Conservation (phyloP, 768 basidiomycete species). For the Termitomyces sp. region DNA sequence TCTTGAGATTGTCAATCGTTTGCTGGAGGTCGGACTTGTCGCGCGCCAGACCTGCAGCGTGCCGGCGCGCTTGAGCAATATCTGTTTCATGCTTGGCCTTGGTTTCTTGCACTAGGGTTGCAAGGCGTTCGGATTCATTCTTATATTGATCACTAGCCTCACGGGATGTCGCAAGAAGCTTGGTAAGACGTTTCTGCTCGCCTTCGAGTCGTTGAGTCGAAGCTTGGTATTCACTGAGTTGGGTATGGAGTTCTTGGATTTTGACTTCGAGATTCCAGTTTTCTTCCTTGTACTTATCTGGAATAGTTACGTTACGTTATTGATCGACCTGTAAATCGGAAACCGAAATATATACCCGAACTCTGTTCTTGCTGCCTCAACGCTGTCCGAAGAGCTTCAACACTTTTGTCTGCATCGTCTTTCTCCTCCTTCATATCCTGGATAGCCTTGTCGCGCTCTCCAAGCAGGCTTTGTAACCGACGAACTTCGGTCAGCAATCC, state of each 20-base stretch:
- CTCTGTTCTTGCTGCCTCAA: conserved; percentile 79
- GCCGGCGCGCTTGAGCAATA: conserved; percentile 84
- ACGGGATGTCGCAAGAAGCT: conserved; percentile 63
- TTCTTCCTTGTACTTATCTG: conserved; percentile 95
- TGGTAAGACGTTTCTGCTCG: conserved; percentile 79
- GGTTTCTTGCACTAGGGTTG: conserved; percentile 59
- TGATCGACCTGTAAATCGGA: conserved; percentile 2
- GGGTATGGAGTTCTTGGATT: conserved; percentile 77
- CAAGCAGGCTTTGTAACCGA: conserved; percentile 83
- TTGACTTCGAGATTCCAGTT: conserved; percentile 98
- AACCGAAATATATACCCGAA: conserved; percentile 45
- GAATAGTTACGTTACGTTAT: conserved; percentile 6
- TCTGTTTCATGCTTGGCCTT: conserved; percentile 94
- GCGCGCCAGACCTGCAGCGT: conserved; percentile 79
- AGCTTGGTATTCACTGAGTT: conserved; percentile 61
- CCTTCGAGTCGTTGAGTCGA: conserved; percentile 66
- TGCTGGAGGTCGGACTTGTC: conserved; percentile 92
- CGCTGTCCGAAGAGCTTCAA: conserved; percentile 68
- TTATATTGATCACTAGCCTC: conserved; percentile 82
- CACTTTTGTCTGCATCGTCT: conserved; percentile 76
- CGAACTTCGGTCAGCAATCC: conserved; percentile 88
- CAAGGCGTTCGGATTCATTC: conserved; percentile 75
- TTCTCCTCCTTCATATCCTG: conserved; percentile 91
- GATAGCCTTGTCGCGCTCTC: conserved; percentile 89
- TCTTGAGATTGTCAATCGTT: conserved; percentile 69